phyloP scores from a whole-genome alignment of 2,329 filamentous ascomycete genomes.

The Cadophora gregata region DNA sequence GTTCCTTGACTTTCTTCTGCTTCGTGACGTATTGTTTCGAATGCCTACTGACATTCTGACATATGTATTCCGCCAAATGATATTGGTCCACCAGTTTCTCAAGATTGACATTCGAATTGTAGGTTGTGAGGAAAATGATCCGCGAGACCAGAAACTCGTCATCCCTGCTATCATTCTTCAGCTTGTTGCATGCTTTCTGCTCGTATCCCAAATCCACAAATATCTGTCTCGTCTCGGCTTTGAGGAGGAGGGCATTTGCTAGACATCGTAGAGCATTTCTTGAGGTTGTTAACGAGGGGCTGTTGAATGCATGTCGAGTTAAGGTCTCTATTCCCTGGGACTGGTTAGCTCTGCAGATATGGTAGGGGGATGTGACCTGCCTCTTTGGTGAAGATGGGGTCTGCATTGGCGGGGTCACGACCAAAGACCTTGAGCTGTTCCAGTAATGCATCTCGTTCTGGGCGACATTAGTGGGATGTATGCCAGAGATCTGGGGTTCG shows the following conservation, averaged over 20 bases:
- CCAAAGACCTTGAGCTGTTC: conserved; percentile 81
- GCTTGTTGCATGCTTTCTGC: conserved; percentile 69
- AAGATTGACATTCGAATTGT: conserved; percentile 73
- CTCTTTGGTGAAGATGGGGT: conserved; percentile 82
- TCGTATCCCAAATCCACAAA: conserved; percentile 75
- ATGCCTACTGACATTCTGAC: conserved; percentile 74
- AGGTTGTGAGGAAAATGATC: conserved; percentile 81
- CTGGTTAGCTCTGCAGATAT: conserved; percentile 30
- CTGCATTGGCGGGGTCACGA: conserved; percentile 72
- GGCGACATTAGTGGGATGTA: conserved; percentile 21
- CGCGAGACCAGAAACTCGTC: conserved; percentile 87
- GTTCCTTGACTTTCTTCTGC: conserved; percentile 38
- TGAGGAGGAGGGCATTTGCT: conserved; percentile 81
- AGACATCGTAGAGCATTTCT: conserved; percentile 81
- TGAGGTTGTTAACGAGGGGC: conserved; percentile 65
- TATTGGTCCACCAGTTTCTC: conserved; percentile 68
- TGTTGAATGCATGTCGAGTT: conserved; percentile 74
- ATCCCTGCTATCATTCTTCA: conserved; percentile 77
- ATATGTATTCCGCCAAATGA: conserved; percentile 70
- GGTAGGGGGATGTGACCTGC: conserved; percentile 52
- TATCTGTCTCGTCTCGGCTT: conserved; percentile 69
- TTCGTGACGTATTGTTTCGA: conserved; percentile 56
- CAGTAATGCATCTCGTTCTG: conserved; percentile 67
- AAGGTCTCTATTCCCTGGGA: conserved; percentile 76
- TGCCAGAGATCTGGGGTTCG: conserved; percentile 40